Percentiles rank a stretch among this genome's conserved stretches.
Evolutionary conservation across 257 asterid genomes (phyloP).

Genomic region (Lycium ferocissimum): DNA sequence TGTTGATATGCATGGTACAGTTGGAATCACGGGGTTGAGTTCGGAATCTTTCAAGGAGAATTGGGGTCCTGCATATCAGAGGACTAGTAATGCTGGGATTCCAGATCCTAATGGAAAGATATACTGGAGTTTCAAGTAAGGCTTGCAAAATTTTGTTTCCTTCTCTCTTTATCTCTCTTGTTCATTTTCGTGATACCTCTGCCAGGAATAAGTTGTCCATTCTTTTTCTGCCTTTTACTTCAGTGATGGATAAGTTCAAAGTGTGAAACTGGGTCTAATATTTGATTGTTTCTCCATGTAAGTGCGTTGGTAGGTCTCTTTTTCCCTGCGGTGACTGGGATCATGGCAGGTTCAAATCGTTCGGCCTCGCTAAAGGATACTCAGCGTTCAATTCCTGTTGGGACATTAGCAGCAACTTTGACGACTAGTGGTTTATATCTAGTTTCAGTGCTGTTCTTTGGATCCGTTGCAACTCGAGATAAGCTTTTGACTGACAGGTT

Average conservation of each 20-base stretch:
- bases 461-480: slow-evolving; percentile 94
- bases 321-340: slow-evolving; percentile 99
- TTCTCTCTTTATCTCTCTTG: slow-evolving; percentile 13
- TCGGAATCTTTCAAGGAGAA: slow-evolving; percentile 72
- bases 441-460: slow-evolving; percentile 82
- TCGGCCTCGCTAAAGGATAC: slow-evolving; percentile 99
- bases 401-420: slow-evolving; percentile 93
- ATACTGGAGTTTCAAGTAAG: slow-evolving; percentile 95
- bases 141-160: slow-evolving; percentile 37
- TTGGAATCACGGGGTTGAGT: slow-evolving; percentile 95
- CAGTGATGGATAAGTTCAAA: not conserved
- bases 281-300: slow-evolving; percentile 45
- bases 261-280: slow-evolving; percentile 46
- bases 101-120: slow-evolving; percentile 89
- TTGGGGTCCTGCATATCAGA: slow-evolving; percentile 87
- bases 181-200: slow-evolving; percentile 18
- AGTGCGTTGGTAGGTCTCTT: slow-evolving; percentile 99
- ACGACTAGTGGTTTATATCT: slow-evolving; percentile 77
- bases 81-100: slow-evolving; percentile 95
- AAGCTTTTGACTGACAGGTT: slow-evolving; percentile 98
- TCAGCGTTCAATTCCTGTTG: slow-evolving; percentile 95
- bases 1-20: slow-evolving; percentile 55
- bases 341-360: slow-evolving; percentile 99
- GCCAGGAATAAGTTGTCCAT: slow-evolving; percentile 2
- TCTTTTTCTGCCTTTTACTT: slow-evolving; percentile 19